Base-by-base conservation (phyloP, 2,329 filamentous ascomycete genomes). In the Sporothrix mexicana region DNA sequence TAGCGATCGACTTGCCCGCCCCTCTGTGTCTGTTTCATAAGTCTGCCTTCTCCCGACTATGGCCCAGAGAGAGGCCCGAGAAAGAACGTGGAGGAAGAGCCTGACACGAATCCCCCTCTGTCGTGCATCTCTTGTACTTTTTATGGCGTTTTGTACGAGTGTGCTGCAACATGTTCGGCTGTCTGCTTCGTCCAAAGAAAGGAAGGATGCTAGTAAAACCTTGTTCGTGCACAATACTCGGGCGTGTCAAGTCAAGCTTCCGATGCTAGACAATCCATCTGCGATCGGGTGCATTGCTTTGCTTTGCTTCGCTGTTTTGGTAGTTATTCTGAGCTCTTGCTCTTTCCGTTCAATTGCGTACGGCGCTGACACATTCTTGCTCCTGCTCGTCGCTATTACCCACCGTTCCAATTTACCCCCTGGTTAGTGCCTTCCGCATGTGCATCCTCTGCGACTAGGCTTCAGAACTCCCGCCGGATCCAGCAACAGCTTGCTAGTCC, bases 371-470 rank as follows among this genome's bases (percentile, higher is more conserved):
- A 23, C 61, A 55, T 67, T 67, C 64, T 45, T 36, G 64, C 53
- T 59, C 25, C 25, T 55, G 20, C 67, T 45, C 3, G 1, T 36
- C 15, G 8, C 25, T 36, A 8, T 15, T 25, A 47, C 10, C 47
- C 59, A 70, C 41, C 2, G 45, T 57, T 43, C 72, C 67, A 66
- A 57, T 53, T 68, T 61, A 67, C 62, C 49, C 23, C 59, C 72
- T 73, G 20, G 17, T 73, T 73, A 68, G 67, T 49, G 67, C 61
- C 49, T 64, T 73, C 51, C 49, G 62, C 25, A 20, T 70, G 55
- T 25, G 41, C 59, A 45, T 15, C 59, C 36, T 36, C 41, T 64
- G 36, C 41, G 36, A 64, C 59, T 66, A 45, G 41, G 41, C 61
- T 20, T 25, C 12, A 23, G 45, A 25, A 36, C 67, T 43, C 20